phyloP scores from a whole-genome alignment of 805 yeast genomes.

The Kodamaea fukazawae region DNA sequence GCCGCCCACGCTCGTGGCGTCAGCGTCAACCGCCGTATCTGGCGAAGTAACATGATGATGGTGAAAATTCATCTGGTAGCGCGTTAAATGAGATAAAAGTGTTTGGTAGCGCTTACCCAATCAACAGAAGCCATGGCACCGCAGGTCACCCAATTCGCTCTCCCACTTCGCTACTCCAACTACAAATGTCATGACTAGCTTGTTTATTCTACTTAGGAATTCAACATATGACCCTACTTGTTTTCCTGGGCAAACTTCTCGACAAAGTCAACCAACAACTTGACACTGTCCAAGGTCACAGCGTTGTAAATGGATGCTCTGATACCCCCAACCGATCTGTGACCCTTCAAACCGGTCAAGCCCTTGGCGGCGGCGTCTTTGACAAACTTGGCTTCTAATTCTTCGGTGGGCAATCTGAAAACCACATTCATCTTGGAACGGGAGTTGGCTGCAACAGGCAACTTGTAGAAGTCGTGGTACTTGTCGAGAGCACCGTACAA shows the following conservation, averaged over 20 bases:
- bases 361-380: constrained; percentile 57
- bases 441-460: constrained; percentile 59
- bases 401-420: constrained; percentile 68
- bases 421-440: constrained; percentile 94
- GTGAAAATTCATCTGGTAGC: constrained; percentile 4
- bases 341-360: constrained; percentile 86
- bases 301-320: constrained; percentile 94
- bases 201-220: not conserved
- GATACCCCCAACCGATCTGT: constrained; percentile 95
- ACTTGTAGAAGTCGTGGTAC: constrained; percentile 59
- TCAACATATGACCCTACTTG: constrained; percentile 5
- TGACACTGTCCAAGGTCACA: constrained; percentile 59
- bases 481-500: constrained; percentile 66
- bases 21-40: not conserved
- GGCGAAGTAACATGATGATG: not conserved
- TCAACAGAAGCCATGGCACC: no score
- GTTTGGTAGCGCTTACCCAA: not conserved
- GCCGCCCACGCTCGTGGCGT: constrained; percentile 1
- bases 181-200: no score
- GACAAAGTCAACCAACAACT: constrained; percentile 55
- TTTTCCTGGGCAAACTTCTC: constrained; percentile 52
- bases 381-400: constrained; percentile 66
- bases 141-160: not conserved
- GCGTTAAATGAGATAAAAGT: no score
- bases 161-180: no score